These are phyloP conservation scores for Selaginella tamariscina DNA, from an alignment of 75 land plant genomes.

Conservation along the genomic window DNA sequence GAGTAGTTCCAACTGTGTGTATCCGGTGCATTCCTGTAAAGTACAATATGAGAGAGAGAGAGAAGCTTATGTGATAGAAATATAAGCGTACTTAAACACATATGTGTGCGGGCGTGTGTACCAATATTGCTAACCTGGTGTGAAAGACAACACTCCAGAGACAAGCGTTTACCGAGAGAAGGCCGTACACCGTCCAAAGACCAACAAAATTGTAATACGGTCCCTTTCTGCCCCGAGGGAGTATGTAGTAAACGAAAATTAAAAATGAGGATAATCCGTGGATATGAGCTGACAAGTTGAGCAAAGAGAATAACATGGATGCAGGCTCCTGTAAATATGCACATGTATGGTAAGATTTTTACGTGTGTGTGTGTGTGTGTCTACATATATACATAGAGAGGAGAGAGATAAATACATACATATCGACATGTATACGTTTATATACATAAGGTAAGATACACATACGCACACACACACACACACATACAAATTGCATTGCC, in stretches of 20 bases:
- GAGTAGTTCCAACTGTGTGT: conserved; percentile 79
- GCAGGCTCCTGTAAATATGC: conserved; percentile 70
- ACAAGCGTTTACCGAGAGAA: conserved; percentile 80
- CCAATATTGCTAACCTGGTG: conserved; percentile 49
- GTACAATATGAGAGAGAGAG: no score
- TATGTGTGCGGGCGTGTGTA: no score
- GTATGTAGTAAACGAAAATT: conserved; percentile 56
- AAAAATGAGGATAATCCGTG: conserved; percentile 82
- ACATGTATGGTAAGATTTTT: no score
- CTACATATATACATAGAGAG: no score
- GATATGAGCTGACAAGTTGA: conserved; percentile 71
- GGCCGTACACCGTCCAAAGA: conserved; percentile 72
- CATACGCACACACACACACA: no score
- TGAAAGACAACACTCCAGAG: conserved; percentile 91
- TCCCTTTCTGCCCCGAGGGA: conserved; percentile 36
- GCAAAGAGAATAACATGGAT: conserved; percentile 63
- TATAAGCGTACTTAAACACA: no score
- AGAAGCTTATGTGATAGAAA: no score
- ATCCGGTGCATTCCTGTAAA: conserved; percentile 52
- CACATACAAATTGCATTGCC: no score
- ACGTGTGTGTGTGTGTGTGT: no score
- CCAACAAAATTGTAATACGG: conserved; percentile 69
- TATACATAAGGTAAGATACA: no score
- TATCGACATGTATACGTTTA: no score
- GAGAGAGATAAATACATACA: no score